Evolutionary conservation across 163 green algal species (phyloP), one percentile per base, ranked within the genome.

Genomic region (Chlorella variabilis): DNA sequence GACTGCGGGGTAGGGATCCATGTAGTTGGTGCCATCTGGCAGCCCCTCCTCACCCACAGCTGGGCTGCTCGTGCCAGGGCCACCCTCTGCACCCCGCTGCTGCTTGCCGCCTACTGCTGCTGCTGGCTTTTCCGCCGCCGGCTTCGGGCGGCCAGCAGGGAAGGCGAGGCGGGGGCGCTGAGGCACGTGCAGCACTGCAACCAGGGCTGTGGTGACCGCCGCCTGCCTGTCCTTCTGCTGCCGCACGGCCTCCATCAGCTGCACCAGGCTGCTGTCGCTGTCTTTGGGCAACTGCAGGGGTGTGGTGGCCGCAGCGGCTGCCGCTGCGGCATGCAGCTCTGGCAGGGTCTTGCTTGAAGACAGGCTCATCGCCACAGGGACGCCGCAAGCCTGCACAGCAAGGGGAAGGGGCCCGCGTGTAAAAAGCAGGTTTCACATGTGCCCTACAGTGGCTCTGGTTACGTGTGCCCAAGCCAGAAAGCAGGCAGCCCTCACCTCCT

Each of bases 301-400:
- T 7, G 63, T 49, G 25, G 39, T 58, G 1, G 58, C 74, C 13
- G 8, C 9, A n/a, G 7, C 11, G 25, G 20, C 29, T 4, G 56
- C 56, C 1, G 74, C 80, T 18, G 61, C 75, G 45, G 71, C 75
- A 4, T 75, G 69, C 25, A 80, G 54, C 33, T 83, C 48, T 9
- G 70, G 73, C 36, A 86, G 67, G 29, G 31, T 51, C 2, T 25
- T 34, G 11, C 54, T 51, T 25, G 51, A 23, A 17, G 65, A 56
- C 29, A 89, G 68, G 58, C 77, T 74, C 2, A 89, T 62, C 7
- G 69, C 80, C n/a, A 84, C 80, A 25, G 77, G 70, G 61, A 58
- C 82, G 51, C 84, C 84, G 33, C 70, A 79, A n/a, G n/a, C n/a
- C n/a, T n/a, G n/a, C 71, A 77, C 84, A 86, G 75, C 49, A 66